phyloP scores from a whole-genome alignment of 371 early-diverging fungal genomes.

The Paraphysoderma sedebokerense region DNA sequence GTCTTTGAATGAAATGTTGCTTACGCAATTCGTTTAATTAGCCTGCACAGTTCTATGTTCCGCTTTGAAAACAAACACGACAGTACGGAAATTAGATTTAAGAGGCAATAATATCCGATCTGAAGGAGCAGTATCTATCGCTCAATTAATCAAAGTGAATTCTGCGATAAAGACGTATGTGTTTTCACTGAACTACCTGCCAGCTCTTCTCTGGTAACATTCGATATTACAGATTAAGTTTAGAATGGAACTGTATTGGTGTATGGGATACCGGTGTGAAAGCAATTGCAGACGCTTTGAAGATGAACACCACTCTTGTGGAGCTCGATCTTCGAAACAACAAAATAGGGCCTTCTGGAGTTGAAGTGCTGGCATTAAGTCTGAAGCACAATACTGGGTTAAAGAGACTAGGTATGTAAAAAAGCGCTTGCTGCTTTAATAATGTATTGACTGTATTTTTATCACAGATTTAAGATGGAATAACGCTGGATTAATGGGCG shows the following conservation, averaged over 20 bases:
- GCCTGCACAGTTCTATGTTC: conserved; percentile 12
- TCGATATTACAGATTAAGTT: conserved; percentile 10
- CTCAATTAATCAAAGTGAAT: conserved; percentile 25
- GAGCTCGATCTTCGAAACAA: conserved; percentile 31
- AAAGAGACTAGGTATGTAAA: no score
- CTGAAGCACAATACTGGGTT: conserved; percentile 20
- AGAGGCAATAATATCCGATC: conserved; percentile 24
- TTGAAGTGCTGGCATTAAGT: conserved; percentile 12
- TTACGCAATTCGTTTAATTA: no score
- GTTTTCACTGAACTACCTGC: background rate
- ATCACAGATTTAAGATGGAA: conserved; percentile 27
- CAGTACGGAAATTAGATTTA: conserved; percentile 15
- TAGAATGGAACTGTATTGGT: conserved; percentile 38
- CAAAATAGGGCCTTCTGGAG: conserved; percentile 22
- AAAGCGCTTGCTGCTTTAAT: no score
- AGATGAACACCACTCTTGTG: conserved; percentile 18
- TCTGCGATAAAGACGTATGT: conserved; percentile 10
- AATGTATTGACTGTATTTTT: background rate
- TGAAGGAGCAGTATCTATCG: conserved; percentile 28
- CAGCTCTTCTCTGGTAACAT: background rate
- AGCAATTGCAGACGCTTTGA: conserved; percentile 22
- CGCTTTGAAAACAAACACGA: conserved; percentile 19
- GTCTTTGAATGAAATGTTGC: no score
- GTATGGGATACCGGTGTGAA: conserved; percentile 27
- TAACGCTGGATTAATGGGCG: conserved; percentile 23